These are phyloP conservation scores for Phytophthora pseudosyringae DNA, from an alignment of 352 stramenopile genomes.

Conservation along the genomic window DNA sequence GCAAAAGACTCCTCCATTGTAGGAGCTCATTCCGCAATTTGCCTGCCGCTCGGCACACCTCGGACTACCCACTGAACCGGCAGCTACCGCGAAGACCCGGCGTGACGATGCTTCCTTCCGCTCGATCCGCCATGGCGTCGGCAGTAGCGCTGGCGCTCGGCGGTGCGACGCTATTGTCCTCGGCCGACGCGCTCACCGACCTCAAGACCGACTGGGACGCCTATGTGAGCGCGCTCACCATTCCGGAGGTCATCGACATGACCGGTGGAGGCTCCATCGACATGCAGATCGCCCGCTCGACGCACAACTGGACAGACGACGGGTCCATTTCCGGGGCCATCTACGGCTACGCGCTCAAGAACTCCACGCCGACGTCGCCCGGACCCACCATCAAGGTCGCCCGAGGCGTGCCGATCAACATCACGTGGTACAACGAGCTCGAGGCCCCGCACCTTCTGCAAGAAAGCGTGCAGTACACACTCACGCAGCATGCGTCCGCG, in stretches of 20 bases:
- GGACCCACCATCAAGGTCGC: constrained; percentile 51
- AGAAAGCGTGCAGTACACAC: constrained; percentile 40
- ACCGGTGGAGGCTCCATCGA: constrained; percentile 36
- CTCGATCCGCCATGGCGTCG: constrained; percentile 10
- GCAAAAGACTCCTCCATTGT: background rate
- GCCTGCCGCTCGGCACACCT: constrained; percentile 7
- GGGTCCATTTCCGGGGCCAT: constrained; percentile 38
- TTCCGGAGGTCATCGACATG: constrained; percentile 56
- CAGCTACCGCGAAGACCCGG: background rate
- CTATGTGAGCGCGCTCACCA: constrained; percentile 42
- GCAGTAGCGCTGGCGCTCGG: constrained; percentile 5
- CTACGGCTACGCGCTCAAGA: constrained; percentile 55
- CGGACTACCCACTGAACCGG: constrained; percentile 4
- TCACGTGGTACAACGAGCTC: constrained; percentile 57
- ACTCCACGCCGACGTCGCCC: constrained; percentile 38
- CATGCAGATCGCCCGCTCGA: constrained; percentile 47
- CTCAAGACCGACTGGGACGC: constrained; percentile 55
- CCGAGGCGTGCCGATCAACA: constrained; percentile 36
- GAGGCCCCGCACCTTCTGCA: constrained; percentile 44
- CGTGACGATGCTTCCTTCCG: constrained; percentile 29
- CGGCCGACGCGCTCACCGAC: constrained; percentile 28
- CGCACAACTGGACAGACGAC: constrained; percentile 48
- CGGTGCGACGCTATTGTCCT: constrained; percentile 5
- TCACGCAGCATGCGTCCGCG: constrained; percentile 41
- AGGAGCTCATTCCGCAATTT: constrained; percentile 32